Evolutionary conservation across 2,329 filamentous ascomycete species (phyloP), one percentile per base, ranked within the genome.

Genomic region (Westerdykella sp.): DNA sequence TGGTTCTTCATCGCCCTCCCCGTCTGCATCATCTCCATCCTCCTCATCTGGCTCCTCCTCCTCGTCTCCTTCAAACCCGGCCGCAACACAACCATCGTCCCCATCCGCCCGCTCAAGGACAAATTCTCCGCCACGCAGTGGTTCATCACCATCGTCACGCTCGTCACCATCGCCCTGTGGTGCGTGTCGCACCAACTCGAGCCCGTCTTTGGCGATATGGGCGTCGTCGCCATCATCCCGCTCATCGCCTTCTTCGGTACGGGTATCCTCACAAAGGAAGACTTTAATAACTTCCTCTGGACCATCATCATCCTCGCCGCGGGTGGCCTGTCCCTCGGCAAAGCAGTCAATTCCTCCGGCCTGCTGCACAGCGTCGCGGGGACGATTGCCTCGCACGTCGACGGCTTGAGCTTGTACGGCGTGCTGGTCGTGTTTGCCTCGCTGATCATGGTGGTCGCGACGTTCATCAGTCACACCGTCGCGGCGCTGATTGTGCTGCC

Each of bases 231-330:
- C 45, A 95, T 98, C 62, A 88, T 98, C 47, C 93, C 93, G 5
- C 84, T 98, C 40, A 85, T 95, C 3, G 75, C 96, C 34, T 98
- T 98, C 77, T 98, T 98, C 58, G 93, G 93, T 42, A 90, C 89
- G 2, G 93, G 93, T 10, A 91, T 97, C 53, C 75, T 98, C 25
- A 97, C 90, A 39, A 98, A 97, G 70, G 93, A 97, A 69, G 93
- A 98, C 70, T 98, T 98, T 66, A 98, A 98, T 74, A 98, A 98
- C 68, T 98, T 98, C 68, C 84, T 96, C 32, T 98, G 93, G 93
- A 98, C 94, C 15, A 98, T 98, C 68, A 96, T 98, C 69, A 97
- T 98, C 59, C 83, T 98, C 15, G 93, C 93, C 0, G 91, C 93
- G 0, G 93, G 93, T 37, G 93, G 93, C 6, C 73, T 98, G 28